phyloP scores from a whole-genome alignment of 139 green algal species.

The Eudorina sp. region DNA sequence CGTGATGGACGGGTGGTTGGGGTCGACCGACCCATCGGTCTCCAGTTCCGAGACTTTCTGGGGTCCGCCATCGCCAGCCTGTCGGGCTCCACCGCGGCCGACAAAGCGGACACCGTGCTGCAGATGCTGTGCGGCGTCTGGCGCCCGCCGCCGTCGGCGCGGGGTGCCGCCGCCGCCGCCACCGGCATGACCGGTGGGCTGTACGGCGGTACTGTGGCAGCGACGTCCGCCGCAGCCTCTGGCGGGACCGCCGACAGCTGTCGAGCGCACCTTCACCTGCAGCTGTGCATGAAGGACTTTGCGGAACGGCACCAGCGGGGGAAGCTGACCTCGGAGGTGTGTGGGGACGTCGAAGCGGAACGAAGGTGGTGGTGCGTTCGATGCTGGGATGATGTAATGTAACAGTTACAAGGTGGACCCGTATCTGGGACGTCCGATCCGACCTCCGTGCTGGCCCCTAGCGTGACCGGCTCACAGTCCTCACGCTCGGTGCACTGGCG shows the following conservation, averaged over 20 bases:
- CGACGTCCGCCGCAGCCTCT: not conserved
- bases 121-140: constrained; percentile 19
- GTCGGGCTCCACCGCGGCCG: not conserved
- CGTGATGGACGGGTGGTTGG: not conserved
- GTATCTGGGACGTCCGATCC: no score
- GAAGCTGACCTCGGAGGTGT: not conserved
- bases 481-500: no score
- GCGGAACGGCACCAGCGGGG: not conserved
- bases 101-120: not conserved
- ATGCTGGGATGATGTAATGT: no score
- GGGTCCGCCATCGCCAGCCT: not conserved
- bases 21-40: not conserved
- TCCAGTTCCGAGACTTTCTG: constrained; percentile 9
- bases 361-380: no score
- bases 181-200: not conserved
- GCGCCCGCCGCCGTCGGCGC: not conserved
- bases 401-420: no score
- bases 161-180: not conserved
- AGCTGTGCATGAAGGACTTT: not conserved
- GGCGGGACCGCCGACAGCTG: not conserved
- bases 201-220: not conserved
- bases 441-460: no score
- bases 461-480: no score
- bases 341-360: no score
- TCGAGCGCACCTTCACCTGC: not conserved